A percentile compares a stretch with the other conserved stretches of the same genome.
phyloP scores from a whole-genome alignment of 2,329 filamentous ascomycete species.

The Gliomastix tumulicola region DNA sequence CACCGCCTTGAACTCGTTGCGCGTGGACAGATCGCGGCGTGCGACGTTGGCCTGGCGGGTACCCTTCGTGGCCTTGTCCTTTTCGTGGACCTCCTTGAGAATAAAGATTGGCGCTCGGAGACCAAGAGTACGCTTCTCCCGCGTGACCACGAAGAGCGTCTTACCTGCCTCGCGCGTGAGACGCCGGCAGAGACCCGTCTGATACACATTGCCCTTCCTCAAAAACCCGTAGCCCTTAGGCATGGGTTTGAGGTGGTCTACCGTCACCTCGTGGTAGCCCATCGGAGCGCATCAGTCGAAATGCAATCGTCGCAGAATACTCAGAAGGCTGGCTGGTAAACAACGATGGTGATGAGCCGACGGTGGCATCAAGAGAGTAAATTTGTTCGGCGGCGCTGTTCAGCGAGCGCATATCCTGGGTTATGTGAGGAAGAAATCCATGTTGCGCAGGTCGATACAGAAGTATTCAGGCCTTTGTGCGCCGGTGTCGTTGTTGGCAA shows the following conservation, averaged over 20 bases:
- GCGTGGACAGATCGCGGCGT: constrained; percentile 22
- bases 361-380: too few relatives aligned
- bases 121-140: constrained; percentile 17
- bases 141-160: constrained; percentile 27
- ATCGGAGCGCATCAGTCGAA: too few relatives aligned
- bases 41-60: constrained; percentile 21
- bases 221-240: constrained; percentile 32
- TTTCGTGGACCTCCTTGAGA: constrained; percentile 14
- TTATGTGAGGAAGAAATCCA: too few relatives aligned
- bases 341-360: too few relatives aligned
- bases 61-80: constrained; percentile 20
- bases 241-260: constrained; percentile 15
- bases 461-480: too few relatives aligned
- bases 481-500: too few relatives aligned
- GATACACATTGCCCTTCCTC: constrained; percentile 31
- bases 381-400: too few relatives aligned
- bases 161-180: constrained; percentile 21
- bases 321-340: too few relatives aligned
- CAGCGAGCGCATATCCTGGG: too few relatives aligned
- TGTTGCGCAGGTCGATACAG: too few relatives aligned
- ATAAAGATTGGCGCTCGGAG: constrained; percentile 29
- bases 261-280: not conserved
- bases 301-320: too few relatives aligned
- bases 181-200: constrained; percentile 30
- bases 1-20: constrained; percentile 21